Evolutionary conservation across 129 eudicot genomes (phyloP), one percentile per base, ranked within the genome.

Genomic region (Ambrosia artemisiifolia): DNA sequence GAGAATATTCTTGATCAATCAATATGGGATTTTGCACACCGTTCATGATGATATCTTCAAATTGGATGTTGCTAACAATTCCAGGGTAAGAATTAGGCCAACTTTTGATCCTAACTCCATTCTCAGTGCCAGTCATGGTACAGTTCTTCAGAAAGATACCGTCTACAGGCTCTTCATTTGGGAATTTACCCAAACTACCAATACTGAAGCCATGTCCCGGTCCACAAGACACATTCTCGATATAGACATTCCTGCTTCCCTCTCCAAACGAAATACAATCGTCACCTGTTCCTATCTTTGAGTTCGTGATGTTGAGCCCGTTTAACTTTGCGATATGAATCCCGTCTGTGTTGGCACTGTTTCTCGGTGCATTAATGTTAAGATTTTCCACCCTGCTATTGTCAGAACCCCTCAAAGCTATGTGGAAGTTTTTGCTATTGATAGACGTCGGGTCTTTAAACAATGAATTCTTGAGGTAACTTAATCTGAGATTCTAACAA

Each of bases 191-290:
- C 4, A 87, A 57, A 74, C 89, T 87, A 54, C 87, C 89, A 28
- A 82, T 64, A 65, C 89, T 76, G 63, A 87, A 73, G 16, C 92
- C 92, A 71, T 84, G 92, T 55, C 92, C 96, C 19, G 92, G 95
- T 47, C 95, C 92, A 14, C 97, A 91, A 0, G 84, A 55, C 16
- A 88, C 91, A 28, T 47, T 72, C 51, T 77, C 76, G 0, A 91
- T 70, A 20, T 44, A 66, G 1, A 91, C 78, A 13, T 82, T 64
- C 67, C 78, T 75, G 67, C 88, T 86, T 44, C 97, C 95, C 0
- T 89, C 88, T 3, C 93, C 88, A 19, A 88, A 67, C 33, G 95
- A 82, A 14, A 91, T 67, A 67, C 97, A 88, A 70, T 85, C 89
- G 12, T 88, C 91, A 0, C 96, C 91, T 1, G 91, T 86, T 10